Conservation (phyloP, 2,329 filamentous ascomycete genomes). For the Aspergillus latus region DNA sequence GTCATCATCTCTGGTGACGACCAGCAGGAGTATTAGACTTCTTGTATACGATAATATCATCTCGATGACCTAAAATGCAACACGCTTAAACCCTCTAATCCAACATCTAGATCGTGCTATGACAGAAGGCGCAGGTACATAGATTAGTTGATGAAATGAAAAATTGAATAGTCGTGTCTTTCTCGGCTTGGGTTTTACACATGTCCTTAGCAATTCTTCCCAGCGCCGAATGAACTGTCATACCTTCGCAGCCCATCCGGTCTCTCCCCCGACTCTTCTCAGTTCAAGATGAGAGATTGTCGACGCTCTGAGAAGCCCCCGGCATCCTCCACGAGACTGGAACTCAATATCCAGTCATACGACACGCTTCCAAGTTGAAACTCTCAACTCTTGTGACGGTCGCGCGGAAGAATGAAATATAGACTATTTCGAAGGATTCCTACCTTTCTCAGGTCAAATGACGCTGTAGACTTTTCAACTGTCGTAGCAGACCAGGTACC, state of each 20-base stretch:
- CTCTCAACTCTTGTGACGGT: background rate
- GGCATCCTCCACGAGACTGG: background rate
- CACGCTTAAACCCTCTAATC: constrained; percentile 20
- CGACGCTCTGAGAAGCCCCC: background rate
- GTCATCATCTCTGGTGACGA: constrained; percentile 88
- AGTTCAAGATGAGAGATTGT: background rate
- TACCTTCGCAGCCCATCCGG: background rate
- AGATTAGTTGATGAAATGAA: constrained; percentile 23
- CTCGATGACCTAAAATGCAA: constrained; percentile 21
- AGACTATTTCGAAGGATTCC: background rate
- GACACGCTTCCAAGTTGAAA: background rate
- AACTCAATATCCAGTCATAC: background rate
- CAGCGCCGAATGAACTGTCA: background rate
- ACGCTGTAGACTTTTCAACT: background rate
- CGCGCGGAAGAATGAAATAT: background rate
- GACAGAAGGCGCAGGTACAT: constrained; percentile 20
- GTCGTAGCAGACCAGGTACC: background rate
- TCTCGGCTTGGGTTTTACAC: background rate
- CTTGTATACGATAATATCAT: constrained; percentile 22
- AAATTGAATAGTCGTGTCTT: constrained; percentile 14
- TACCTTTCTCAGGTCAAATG: background rate
- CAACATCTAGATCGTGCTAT: constrained; percentile 16
- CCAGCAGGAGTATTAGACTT: constrained; percentile 76
- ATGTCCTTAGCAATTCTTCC: background rate
- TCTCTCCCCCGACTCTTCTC: background rate